phyloP scores from a whole-genome alignment of 2,329 filamentous ascomycete species.

The Hypoxylon sp. region DNA sequence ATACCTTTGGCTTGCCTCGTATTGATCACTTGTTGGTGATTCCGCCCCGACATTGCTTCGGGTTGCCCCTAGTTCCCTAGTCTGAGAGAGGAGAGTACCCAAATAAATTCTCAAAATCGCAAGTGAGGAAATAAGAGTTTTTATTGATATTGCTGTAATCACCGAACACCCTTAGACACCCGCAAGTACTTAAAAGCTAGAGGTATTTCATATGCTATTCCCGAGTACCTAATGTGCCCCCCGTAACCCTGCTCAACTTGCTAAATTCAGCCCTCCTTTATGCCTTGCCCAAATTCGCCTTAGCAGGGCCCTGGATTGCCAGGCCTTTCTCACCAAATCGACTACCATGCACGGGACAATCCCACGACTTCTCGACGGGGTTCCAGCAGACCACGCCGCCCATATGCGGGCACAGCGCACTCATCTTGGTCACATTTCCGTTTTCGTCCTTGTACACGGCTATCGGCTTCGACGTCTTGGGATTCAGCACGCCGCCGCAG shows the following conservation, averaged over 20 bases:
- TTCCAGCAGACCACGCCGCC: conserved; percentile 70
- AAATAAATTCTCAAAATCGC: too few species aligned
- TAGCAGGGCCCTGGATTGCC: conserved; percentile 55
- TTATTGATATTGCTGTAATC: neutral
- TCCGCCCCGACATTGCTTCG: neutral
- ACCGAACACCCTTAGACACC: neutral
- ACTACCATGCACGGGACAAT: conserved; percentile 64
- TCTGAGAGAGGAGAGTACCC: too few species aligned
- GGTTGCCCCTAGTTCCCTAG: neutral
- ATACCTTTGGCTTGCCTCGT: neutral
- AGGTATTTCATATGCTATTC: too few species aligned
- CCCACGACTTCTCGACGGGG: conserved; percentile 63
- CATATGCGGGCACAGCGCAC: conserved; percentile 68
- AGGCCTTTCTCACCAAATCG: conserved; percentile 55
- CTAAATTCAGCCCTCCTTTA: neutral
- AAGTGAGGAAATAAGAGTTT: neutral
- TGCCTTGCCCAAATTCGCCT: conserved; percentile 16
- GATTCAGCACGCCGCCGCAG: conserved; percentile 65
- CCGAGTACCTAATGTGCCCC: neutral
- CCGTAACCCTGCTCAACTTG: neutral
- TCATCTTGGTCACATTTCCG: conserved; percentile 63
- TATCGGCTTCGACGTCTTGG: conserved; percentile 59
- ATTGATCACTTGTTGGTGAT: neutral
- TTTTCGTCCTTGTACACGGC: conserved; percentile 69
- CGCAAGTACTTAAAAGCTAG: too few species aligned